These are phyloP conservation scores for Wickerhamomyces sp. DNA, from an alignment of 1,139 yeast genomes.

Conservation along the genomic window DNA sequence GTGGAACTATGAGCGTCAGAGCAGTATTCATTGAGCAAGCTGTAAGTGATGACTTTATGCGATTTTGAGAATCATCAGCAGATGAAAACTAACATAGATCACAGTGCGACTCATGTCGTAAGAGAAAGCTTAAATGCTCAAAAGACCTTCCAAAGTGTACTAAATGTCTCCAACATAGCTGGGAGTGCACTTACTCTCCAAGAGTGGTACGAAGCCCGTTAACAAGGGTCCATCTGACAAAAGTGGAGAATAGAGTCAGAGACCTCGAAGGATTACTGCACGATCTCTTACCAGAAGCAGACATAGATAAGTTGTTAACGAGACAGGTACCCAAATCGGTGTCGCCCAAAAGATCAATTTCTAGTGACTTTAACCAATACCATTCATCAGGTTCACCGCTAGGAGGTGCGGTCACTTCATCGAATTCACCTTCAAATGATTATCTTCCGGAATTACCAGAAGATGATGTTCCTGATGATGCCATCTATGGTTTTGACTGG, in stretches of 20 bases:
- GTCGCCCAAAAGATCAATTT: not conserved
- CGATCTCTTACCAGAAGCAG: conserved; percentile 38
- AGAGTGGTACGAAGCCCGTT: conserved; percentile 73
- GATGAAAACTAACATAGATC: not conserved
- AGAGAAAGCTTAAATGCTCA: conserved; percentile 53
- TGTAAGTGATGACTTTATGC: conserved; percentile 19
- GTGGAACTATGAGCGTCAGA: conserved; percentile 19
- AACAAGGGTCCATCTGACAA: conserved; percentile 75
- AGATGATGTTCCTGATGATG: conserved; percentile 39
- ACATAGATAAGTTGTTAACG: conserved; percentile 34
- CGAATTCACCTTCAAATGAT: conserved; percentile 18
- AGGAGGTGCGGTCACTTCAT: not conserved
- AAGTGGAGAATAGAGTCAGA: conserved; percentile 62
- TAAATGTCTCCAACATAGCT: conserved; percentile 66
- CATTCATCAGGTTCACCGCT: not conserved
- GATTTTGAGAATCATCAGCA: too few relatives aligned
- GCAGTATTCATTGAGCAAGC: conserved; percentile 29
- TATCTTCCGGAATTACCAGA: conserved; percentile 30
- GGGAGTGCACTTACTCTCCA: conserved; percentile 79
- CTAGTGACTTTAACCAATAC: not conserved
- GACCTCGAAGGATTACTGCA: conserved; percentile 51
- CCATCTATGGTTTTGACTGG: conserved; percentile 53
- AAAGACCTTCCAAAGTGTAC: conserved; percentile 71
- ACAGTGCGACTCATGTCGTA: conserved; percentile 47
- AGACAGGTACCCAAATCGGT: conserved; percentile 12